Percentiles rank a stretch among this genome's conserved stretches.
Conservation (phyloP, 2,329 filamentous ascomycete species). For the Fusarium musae region DNA sequence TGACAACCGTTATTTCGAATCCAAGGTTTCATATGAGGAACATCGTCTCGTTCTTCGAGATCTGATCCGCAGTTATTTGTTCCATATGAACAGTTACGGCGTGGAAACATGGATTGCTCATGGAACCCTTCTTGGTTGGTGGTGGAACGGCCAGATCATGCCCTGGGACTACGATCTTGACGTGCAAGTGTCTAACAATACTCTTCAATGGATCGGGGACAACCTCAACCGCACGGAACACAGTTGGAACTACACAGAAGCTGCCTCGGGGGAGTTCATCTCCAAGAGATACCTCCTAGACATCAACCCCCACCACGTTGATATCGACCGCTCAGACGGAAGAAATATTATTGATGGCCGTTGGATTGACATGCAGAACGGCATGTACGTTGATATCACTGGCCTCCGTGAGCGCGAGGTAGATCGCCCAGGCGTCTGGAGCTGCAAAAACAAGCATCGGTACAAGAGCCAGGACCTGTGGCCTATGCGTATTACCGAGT, state of each 20-base stretch:
- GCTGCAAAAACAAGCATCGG: conserved; percentile 82
- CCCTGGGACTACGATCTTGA: conserved; percentile 90
- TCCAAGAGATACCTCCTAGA: conserved; percentile 75
- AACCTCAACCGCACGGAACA: conserved; percentile 76
- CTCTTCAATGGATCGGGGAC: conserved; percentile 72
- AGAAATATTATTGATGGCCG: conserved; percentile 85
- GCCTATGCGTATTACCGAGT: conserved; percentile 77
- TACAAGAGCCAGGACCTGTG: conserved; percentile 79
- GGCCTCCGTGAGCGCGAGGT: conserved; percentile 75
- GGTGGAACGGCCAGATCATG: conserved; percentile 84
- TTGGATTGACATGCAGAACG: conserved; percentile 81
- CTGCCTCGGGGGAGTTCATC: conserved; percentile 53
- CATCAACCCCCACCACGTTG: conserved; percentile 76
- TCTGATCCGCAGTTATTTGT: conserved; percentile 79
- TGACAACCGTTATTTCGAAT: conserved; percentile 75
- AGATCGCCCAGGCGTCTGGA: conserved; percentile 72
- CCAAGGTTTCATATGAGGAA: conserved; percentile 71
- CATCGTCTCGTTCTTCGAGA: conserved; percentile 73
- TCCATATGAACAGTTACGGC: conserved; percentile 69
- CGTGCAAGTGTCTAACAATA: conserved; percentile 77
- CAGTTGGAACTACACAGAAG: conserved; percentile 60
- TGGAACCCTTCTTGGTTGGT: conserved; percentile 86
- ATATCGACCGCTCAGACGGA: conserved; percentile 72
- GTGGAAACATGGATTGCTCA: conserved; percentile 90
- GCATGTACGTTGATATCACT: conserved; percentile 87